A percentile compares a stretch with the other conserved stretches of the same genome.
phyloP scores from a whole-genome alignment of 2,329 filamentous ascomycete species.

The Aspergillus udagawae region DNA sequence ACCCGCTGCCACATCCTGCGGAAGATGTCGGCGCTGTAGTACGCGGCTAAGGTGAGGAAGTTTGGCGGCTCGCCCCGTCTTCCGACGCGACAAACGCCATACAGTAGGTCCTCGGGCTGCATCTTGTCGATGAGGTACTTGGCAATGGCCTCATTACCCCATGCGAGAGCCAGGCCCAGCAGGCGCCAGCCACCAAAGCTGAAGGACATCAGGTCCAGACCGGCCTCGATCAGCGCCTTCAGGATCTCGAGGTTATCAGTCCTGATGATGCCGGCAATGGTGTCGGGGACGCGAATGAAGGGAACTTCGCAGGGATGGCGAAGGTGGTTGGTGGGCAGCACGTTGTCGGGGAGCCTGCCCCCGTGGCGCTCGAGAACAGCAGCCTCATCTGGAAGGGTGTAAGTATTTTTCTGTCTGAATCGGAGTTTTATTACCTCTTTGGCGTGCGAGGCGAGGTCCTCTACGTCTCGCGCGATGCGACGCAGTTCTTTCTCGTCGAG shows the following conservation, averaged over 20 bases:
- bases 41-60: neutral
- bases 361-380: neutral
- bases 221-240: neutral
- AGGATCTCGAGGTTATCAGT: neutral
- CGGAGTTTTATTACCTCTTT: neutral
- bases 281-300: neutral
- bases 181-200: neutral
- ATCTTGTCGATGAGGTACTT: neutral
- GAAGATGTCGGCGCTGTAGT: neutral
- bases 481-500: neutral
- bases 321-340: neutral
- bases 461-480: neutral
- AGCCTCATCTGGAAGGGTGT: neutral
- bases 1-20: neutral
- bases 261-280: neutral
- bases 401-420: neutral
- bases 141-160: neutral
- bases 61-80: neutral
- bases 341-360: neutral
- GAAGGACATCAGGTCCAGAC: neutral
- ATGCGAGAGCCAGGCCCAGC: neutral
- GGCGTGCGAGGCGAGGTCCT: neutral
- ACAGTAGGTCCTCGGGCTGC: neutral
- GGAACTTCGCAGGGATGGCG: neutral
- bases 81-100: neutral